These are phyloP conservation scores for Luvunga scandens DNA, from an alignment of 345 rosid species.

Conservation along the genomic window DNA sequence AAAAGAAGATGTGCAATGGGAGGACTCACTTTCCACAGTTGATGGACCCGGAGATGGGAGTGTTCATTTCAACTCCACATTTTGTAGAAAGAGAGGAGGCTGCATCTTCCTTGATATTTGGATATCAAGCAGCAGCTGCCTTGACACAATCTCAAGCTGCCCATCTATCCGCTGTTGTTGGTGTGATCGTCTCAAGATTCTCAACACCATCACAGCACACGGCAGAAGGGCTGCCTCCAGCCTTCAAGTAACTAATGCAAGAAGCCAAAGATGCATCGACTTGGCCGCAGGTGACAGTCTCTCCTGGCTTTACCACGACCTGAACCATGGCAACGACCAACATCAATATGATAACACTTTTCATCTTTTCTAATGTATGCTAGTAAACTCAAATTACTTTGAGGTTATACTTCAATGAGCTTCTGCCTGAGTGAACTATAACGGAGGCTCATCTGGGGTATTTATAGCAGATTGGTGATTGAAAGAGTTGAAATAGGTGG, in stretches of 20 bases:
- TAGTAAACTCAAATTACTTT: not conserved
- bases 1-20: not conserved
- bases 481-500: not conserved
- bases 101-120: not conserved
- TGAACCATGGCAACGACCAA: not conserved
- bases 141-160: conserved; percentile 3
- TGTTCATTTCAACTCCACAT: conserved; percentile 4
- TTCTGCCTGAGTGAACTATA: not conserved
- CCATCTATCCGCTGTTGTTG: not conserved
- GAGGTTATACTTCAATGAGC: not conserved
- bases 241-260: not conserved
- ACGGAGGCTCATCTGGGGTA: not conserved
- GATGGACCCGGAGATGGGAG: not conserved
- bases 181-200: not conserved
- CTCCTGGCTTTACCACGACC: too few species aligned
- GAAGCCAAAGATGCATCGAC: too few species aligned
- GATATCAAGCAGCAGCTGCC: not conserved
- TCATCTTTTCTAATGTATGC: not conserved
- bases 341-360: not conserved
- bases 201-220: not conserved
- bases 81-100: not conserved
- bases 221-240: not conserved
- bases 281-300: too few species aligned
- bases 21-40: not conserved
- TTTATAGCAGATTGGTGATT: not conserved